Conservation (phyloP, 1,284 basidiomycete species). For the Puccinia novopanici region DNA sequence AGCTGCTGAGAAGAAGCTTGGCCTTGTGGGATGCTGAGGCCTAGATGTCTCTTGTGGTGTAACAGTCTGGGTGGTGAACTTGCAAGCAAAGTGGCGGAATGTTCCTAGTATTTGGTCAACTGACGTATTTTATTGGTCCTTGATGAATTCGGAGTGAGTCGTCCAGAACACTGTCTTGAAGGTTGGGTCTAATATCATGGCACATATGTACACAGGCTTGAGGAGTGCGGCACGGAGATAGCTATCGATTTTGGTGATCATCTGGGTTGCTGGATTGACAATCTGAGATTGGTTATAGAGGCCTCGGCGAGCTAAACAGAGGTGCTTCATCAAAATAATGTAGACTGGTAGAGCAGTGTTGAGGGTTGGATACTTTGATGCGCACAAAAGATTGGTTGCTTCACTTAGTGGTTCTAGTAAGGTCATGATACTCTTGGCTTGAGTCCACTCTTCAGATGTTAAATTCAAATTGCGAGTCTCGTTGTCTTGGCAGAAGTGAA, state of each 20-base stretch:
- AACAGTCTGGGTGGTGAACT: no score
- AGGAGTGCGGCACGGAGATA: background rate
- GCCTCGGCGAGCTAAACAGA: background rate
- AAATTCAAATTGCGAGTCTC: background rate
- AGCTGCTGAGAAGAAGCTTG: no score
- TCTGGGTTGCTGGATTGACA: background rate
- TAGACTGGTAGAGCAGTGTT: constrained; percentile 14
- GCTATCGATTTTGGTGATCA: background rate
- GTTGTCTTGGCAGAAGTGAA: background rate
- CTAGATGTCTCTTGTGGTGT: no score
- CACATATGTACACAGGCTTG: constrained; percentile 14
- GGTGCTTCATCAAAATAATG: background rate
- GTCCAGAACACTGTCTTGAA: constrained; percentile 13
- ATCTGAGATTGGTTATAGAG: background rate
- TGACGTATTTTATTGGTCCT: background rate
- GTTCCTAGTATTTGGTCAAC: background rate
- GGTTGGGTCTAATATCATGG: constrained; percentile 9
- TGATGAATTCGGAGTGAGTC: background rate
- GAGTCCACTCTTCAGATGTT: background rate
- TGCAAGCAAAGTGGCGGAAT: no score
- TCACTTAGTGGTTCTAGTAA: constrained; percentile 5
- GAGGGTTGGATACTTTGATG: constrained; percentile 32
- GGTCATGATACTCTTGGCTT: background rate
- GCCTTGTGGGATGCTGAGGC: no score
- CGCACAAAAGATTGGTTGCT: constrained; percentile 4